Evolutionary conservation across 331 rosid species (phyloP), one percentile per base, ranked within the genome.

Genomic region (Pyrus hybrid): DNA sequence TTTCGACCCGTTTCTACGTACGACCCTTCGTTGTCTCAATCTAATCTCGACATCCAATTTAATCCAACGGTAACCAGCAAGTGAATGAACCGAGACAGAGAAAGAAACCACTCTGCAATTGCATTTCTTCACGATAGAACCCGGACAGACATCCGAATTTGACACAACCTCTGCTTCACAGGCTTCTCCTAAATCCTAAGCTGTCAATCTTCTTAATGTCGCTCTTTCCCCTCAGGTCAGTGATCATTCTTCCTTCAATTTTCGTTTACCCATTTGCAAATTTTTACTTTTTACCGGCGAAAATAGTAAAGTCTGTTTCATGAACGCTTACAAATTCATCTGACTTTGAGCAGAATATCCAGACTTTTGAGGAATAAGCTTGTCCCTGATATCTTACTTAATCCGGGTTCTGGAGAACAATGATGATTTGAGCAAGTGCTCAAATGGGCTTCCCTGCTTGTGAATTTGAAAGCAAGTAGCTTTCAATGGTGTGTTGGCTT

Each of bases 331-430:
- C 82, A 10, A 83, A 47, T 70, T 81, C n/a, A 64, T 86, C 84
- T 6, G 88, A 85, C 17, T 86, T 81, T 21, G 84, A 87, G 18
- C 84, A 63, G 79, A 89, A 83, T 70, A 67, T 83, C 16, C 86
- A 76, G 81, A 61, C 83, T 26, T 77, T n/a, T n/a, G n/a, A n/a
- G n/a, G n/a, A n/a, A n/a, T n/a, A n/a, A n/a, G n/a, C n/a, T n/a
- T n/a, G n/a, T n/a, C n/a, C n/a, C n/a, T n/a, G n/a, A n/a, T n/a
- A n/a, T n/a, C n/a, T n/a, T n/a, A n/a, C n/a, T n/a, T n/a, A n/a
- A n/a, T n/a, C n/a, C n/a, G n/a, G n/a, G n/a, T n/a, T n/a, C n/a
- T n/a, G n/a, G n/a, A n/a, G n/a, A n/a, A n/a, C n/a, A n/a, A n/a
- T n/a, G n/a, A n/a, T n/a, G n/a, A n/a, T n/a, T n/a, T n/a, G n/a